Conservation (phyloP, 306 rosid species). For the Trifolium repens region DNA sequence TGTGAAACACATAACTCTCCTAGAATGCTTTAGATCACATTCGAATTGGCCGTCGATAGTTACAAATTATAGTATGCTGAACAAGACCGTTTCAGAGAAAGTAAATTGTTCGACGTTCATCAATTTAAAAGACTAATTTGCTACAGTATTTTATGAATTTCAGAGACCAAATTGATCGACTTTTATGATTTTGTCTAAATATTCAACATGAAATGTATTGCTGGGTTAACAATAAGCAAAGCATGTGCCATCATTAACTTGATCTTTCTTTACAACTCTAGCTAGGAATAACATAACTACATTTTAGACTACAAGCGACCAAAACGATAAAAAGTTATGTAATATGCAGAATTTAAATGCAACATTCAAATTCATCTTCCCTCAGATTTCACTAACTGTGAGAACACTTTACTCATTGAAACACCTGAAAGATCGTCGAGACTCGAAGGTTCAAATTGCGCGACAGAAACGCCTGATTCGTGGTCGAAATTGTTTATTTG, state of each 20-base stretch:
- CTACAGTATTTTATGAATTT: too few relatives aligned
- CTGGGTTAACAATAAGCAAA: neutral
- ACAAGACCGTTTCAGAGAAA: too few relatives aligned
- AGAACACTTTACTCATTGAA: slow-evolving; percentile 95
- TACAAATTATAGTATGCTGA: neutral
- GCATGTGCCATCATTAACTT: slow-evolving; percentile 26
- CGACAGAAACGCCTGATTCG: slow-evolving; percentile 52
- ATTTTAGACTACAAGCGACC: slow-evolving; percentile 29
- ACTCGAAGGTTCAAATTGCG: slow-evolving; percentile 54
- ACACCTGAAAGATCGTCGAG: slow-evolving; percentile 89
- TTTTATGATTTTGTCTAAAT: too few relatives aligned
- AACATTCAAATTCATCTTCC: slow-evolving; percentile 66
- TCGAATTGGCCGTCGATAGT: neutral
- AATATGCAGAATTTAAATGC: slow-evolving; percentile 26
- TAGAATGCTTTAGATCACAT: too few relatives aligned
- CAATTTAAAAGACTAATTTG: too few relatives aligned
- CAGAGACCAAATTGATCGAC: too few relatives aligned
- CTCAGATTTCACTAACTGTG: slow-evolving; percentile 95
- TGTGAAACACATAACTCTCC: too few relatives aligned
- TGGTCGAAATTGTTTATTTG: slow-evolving; percentile 70
- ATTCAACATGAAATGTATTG: neutral
- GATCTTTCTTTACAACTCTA: slow-evolving; percentile 40
- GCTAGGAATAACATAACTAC: neutral
- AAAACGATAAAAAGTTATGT: slow-evolving; percentile 18
- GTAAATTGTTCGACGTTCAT: too few relatives aligned